A percentile compares a stretch with the other conserved stretches of the same genome.
phyloP scores from a whole-genome alignment of 441 rosid species.

The Syzygium syzygioides region DNA sequence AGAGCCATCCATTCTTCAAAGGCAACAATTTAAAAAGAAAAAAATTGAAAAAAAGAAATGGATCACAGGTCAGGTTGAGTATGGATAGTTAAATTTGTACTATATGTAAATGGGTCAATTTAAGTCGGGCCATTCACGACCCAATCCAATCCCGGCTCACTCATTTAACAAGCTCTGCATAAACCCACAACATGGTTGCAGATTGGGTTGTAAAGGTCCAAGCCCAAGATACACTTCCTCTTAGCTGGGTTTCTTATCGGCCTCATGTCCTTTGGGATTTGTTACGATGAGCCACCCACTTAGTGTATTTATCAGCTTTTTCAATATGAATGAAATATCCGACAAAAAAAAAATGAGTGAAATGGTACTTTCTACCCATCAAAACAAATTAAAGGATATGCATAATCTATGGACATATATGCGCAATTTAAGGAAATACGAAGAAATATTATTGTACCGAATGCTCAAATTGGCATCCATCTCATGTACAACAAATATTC shows the following conservation, averaged over 20 bases:
- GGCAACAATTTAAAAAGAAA: neutral
- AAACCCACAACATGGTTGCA: neutral
- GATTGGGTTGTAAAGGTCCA: neutral
- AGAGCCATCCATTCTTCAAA: neutral
- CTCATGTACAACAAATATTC: neutral
- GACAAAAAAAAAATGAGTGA: no score
- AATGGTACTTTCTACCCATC: no score
- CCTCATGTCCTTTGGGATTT: neutral
- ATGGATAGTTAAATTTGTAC: neutral
- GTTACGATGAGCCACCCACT: neutral
- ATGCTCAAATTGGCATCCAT: neutral
- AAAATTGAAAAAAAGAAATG: neutral
- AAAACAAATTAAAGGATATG: neutral
- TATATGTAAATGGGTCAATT: neutral
- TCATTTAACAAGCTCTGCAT: neutral
- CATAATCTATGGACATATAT: neutral
- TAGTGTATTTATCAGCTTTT: no score
- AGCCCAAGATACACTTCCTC: neutral
- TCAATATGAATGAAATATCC: no score
- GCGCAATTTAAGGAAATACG: neutral
- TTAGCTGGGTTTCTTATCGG: neutral
- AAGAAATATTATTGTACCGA: neutral
- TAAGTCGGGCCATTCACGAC: neutral
- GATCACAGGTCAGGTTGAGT: fast-evolving
- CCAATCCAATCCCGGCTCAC: no score